phyloP scores from a whole-genome alignment of 2,329 filamentous ascomycete genomes.

The Chaetomium strumarium region DNA sequence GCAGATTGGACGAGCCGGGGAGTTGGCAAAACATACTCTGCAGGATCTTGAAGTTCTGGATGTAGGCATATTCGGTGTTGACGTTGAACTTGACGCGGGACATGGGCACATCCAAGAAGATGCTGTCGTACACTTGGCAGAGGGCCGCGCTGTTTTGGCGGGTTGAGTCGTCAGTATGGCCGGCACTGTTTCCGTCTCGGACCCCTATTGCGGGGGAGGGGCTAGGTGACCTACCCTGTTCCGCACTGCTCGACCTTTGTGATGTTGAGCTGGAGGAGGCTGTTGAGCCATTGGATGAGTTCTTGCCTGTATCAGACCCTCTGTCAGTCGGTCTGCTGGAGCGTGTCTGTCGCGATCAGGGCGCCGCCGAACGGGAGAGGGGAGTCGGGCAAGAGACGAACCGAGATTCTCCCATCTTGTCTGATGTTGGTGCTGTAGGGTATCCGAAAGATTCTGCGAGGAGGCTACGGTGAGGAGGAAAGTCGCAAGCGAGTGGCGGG shows the following conservation, averaged over 20 bases:
- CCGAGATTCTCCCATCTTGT: constrained; percentile 46
- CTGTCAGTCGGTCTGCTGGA: constrained; percentile 15
- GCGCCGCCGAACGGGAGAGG: constrained; percentile 4
- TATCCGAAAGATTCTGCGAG: constrained; percentile 7
- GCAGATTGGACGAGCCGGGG: background rate
- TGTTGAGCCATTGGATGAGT: constrained; percentile 93
- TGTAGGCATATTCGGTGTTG: constrained; percentile 92
- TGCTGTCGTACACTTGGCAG: constrained; percentile 97
- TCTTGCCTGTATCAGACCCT: constrained; percentile 66
- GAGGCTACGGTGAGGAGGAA: constrained; percentile 1
- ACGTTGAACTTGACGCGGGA: constrained; percentile 96
- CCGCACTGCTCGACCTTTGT: constrained; percentile 99
- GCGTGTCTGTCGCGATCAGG: constrained; percentile 3
- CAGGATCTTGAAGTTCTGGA: constrained; percentile 97
- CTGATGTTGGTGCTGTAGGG: constrained; percentile 13
- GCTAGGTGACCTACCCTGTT: constrained; percentile 65
- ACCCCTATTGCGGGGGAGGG: constrained; percentile 20
- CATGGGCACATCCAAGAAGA: constrained; percentile 95
- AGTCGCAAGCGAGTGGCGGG: constrained; percentile 4
- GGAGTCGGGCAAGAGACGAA: constrained; percentile 26
- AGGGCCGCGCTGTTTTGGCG: constrained; percentile 69
- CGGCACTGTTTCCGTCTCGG: background rate
- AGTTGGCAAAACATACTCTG: constrained; percentile 62
- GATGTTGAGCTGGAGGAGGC: constrained; percentile 94
- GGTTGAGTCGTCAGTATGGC: constrained; percentile 16